These are phyloP conservation scores for Trichophyton verrucosum DNA, from an alignment of 2,329 filamentous ascomycete species.

Conservation along the genomic window DNA sequence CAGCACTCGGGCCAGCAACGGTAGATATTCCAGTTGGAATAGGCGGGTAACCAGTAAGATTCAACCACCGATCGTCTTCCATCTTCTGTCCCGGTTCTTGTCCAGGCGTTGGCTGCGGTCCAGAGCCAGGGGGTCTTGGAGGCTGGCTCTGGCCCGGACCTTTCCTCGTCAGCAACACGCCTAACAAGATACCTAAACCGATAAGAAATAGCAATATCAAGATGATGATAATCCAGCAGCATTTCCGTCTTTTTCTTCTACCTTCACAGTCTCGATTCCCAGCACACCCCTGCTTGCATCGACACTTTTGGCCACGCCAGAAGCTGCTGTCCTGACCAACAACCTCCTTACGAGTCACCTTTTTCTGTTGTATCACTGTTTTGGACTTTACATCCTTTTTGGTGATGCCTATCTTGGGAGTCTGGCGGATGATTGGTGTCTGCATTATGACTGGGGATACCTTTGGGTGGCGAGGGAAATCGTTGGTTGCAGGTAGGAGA, in stretches of 20 bases:
- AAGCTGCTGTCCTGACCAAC: conserved; percentile 47
- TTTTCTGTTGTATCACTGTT: conserved; percentile 41
- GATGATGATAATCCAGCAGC: conserved; percentile 42
- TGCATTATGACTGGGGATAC: neutral
- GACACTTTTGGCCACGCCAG: conserved; percentile 54
- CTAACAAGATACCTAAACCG: conserved; percentile 36
- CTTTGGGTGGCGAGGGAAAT: conserved; percentile 22
- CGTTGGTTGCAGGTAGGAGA: conserved; percentile 21
- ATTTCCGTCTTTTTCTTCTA: conserved; percentile 45
- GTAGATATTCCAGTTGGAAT: conserved; percentile 76
- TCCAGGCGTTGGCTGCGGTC: neutral
- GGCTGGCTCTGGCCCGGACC: neutral
- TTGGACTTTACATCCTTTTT: conserved; percentile 18
- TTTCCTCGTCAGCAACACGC: conserved; percentile 16
- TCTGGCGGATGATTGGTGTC: neutral
- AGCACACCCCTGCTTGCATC: conserved; percentile 53
- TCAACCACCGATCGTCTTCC: conserved; percentile 57
- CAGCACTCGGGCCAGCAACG: conserved; percentile 59
- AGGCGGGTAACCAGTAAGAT: conserved; percentile 72
- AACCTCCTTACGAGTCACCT: conserved; percentile 56
- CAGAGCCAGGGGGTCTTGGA: neutral
- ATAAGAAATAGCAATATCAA: conserved; percentile 38
- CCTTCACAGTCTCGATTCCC: conserved; percentile 52
- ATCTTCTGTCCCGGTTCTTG: neutral
- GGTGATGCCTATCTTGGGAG: conserved; percentile 20